Percentiles rank a stretch among this genome's conserved stretches.
Evolutionary conservation across 108 stramenopile genomes (phyloP).

Genomic region (Cylindrotheca fusiformis): DNA sequence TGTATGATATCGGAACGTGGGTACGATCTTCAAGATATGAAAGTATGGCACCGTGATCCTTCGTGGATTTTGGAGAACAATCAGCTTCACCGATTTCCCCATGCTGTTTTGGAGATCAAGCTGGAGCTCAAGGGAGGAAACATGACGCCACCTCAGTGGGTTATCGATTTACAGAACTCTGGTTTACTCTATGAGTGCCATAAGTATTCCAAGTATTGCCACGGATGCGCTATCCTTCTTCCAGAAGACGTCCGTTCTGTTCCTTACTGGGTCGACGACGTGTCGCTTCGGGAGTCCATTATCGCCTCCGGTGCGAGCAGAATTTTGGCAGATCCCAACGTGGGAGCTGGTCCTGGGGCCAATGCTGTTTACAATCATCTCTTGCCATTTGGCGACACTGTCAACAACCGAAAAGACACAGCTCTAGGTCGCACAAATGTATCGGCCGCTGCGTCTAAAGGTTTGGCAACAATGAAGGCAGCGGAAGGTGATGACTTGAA

Average conservation of each 20-base stretch:
- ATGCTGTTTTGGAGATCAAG: conserved; percentile 96
- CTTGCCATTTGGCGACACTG: conserved; percentile 79
- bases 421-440: conserved; percentile 76
- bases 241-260: conserved; percentile 93
- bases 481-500: conserved; percentile 38
- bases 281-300: conserved; percentile 88
- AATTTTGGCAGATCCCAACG: conserved; percentile 59
- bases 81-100: conserved; percentile 95
- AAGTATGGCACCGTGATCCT: conserved; percentile 92
- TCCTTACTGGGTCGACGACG: conserved; percentile 97
- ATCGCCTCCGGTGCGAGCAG: conserved; percentile 67
- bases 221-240: conserved; percentile 85
- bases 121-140: conserved; percentile 88
- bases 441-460: conserved; percentile 43
- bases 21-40: conserved; percentile 82
- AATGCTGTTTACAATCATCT: conserved; percentile 85
- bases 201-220: conserved; percentile 90
- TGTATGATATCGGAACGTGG: conserved; percentile 96
- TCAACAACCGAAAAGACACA: conserved; percentile 63
- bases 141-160: conserved; percentile 88
- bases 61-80: conserved; percentile 64
- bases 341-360: conserved; percentile 79
- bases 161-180: conserved; percentile 85
- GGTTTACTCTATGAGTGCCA: conserved; percentile 91
- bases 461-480: conserved; percentile 33